phyloP scores from a whole-genome alignment of 306 rosid genomes.

The Corylus avellana region DNA sequence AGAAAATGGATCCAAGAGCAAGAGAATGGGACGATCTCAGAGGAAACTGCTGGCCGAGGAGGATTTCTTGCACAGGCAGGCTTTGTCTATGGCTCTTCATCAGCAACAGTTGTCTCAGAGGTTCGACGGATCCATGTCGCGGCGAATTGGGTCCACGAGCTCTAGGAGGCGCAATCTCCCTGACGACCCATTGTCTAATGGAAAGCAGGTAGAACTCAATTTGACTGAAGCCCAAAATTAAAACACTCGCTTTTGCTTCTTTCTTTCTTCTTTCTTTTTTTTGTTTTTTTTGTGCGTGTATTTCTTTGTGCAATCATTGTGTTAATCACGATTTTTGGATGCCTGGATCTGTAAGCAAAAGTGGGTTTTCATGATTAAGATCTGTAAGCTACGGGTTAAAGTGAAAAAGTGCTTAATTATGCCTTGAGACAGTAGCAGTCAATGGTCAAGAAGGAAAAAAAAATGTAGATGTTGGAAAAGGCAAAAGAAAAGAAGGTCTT shows the following conservation, averaged over 20 bases:
- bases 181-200: constrained; percentile 54
- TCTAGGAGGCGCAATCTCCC: constrained; percentile 64
- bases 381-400: constrained; percentile 24
- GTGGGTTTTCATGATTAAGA: constrained; percentile 44
- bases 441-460: constrained; percentile 31
- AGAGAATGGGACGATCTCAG: constrained; percentile 85
- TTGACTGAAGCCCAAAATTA: not conserved
- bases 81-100: constrained; percentile 86
- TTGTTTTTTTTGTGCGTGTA: not conserved
- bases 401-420: constrained; percentile 33
- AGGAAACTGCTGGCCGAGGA: constrained; percentile 80
- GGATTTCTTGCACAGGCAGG: constrained; percentile 84
- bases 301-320: constrained; percentile 11
- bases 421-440: constrained; percentile 22
- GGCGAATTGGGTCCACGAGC: constrained; percentile 87
- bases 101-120: constrained; percentile 96
- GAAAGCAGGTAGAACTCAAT: constrained; percentile 54
- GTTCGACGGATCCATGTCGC: constrained; percentile 95
- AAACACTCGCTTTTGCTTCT: not conserved
- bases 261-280: not conserved
- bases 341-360: constrained; percentile 37
- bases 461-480: not conserved
- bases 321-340: constrained; percentile 34
- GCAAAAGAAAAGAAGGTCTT: constrained; percentile 23
- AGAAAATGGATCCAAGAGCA: constrained; percentile 87